Evolutionary conservation across 768 basidiomycete genomes (phyloP).

Genomic region (Phlebiopsis flavidoalba): DNA sequence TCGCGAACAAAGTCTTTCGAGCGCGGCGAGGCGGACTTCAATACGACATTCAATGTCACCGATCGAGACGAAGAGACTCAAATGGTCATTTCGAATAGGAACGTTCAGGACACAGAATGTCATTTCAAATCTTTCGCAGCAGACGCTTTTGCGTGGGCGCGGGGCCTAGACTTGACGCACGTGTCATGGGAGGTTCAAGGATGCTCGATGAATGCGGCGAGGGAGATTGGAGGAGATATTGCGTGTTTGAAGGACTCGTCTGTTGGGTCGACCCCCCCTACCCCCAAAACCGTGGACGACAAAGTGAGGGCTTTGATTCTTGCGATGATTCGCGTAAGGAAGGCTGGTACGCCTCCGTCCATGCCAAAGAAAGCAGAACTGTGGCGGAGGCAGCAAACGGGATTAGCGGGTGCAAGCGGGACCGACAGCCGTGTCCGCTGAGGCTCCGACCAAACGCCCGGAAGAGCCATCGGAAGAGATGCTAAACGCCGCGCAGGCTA

Average conservation of each 20-base stretch:
- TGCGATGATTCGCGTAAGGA: not conserved
- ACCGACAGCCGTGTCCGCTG: too few relatives aligned
- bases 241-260: conserved; percentile 10
- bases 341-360: too few relatives aligned
- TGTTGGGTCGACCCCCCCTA: too few relatives aligned
- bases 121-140: conserved; percentile 7
- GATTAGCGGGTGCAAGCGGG: too few relatives aligned
- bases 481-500: too few relatives aligned
- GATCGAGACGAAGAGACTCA: not conserved
- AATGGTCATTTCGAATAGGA: not conserved
- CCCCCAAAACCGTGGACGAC: conserved; percentile 6
- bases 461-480: too few relatives aligned
- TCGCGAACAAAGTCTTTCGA: not conserved
- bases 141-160: conserved; percentile 2
- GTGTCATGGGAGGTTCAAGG: conserved; percentile 10
- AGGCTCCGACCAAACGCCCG: too few relatives aligned
- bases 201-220: not conserved
- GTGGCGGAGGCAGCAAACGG: too few relatives aligned
- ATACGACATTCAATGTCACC: not conserved
- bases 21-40: not conserved
- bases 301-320: not conserved
- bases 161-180: too few relatives aligned
- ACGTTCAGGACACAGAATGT: conserved; percentile 5
- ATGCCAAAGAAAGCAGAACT: too few relatives aligned
- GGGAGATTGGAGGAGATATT: not conserved